Percentiles rank a stretch among this genome's conserved stretches.
phyloP scores from a whole-genome alignment of 768 basidiomycete species.

The Phaffia tasmanica region DNA sequence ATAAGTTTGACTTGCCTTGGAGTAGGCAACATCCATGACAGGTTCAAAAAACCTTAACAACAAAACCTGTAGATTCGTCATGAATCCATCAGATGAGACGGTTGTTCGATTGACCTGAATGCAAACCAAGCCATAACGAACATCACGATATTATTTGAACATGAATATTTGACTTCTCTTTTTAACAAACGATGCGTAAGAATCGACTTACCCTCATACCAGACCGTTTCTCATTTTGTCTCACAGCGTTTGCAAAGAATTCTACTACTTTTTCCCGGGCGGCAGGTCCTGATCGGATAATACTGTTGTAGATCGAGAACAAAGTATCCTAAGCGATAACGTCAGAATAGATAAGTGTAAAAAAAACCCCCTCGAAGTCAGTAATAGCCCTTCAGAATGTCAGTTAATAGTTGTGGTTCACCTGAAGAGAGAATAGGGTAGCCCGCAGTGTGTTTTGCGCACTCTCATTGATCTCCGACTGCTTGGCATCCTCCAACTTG shows the following conservation, averaged over 20 bases:
- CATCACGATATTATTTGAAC: not conserved
- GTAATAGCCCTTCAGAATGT: not conserved
- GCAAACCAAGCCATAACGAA: not conserved
- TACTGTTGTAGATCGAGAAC: conserved; percentile 74
- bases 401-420: conserved; percentile 32
- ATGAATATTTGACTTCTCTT: not conserved
- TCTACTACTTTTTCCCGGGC: conserved; percentile 69
- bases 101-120: conserved; percentile 66
- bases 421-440: conserved; percentile 74
- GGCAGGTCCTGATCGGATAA: conserved; percentile 71
- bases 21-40: conserved; percentile 82
- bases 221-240: conserved; percentile 68
- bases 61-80: conserved; percentile 78
- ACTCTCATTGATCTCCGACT: conserved; percentile 59
- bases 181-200: not conserved
- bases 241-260: conserved; percentile 64
- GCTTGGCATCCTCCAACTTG: conserved; percentile 62
- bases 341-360: too few relatives aligned
- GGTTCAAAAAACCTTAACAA: conserved; percentile 80
- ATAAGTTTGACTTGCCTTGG: conserved; percentile 50
- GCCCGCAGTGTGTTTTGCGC: conserved; percentile 75
- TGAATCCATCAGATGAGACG: conserved; percentile 81
- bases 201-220: conserved; percentile 66
- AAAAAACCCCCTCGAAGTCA: not conserved
- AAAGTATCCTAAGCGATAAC: conserved; percentile 45